phyloP scores from a whole-genome alignment of 352 stramenopile genomes.

The Blastocystis sp. region DNA sequence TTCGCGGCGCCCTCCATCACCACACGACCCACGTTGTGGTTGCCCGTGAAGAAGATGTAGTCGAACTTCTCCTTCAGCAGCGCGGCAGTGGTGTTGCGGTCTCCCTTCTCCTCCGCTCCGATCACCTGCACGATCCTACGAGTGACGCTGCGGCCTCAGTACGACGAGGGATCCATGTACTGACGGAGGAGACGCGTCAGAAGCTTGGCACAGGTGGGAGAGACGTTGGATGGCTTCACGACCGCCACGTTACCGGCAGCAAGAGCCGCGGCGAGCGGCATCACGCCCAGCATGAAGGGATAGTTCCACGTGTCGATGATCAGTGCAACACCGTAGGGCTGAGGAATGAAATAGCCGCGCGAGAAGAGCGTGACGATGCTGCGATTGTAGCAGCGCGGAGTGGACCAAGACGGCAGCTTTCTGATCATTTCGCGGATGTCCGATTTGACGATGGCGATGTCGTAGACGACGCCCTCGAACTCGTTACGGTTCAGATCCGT shows the following conservation, averaged over 20 bases:
- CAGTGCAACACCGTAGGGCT: slow-evolving; percentile 85
- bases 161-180: slow-evolving; percentile 78
- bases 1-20: slow-evolving; percentile 87
- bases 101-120: slow-evolving; percentile 10
- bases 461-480: slow-evolving; percentile 79
- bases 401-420: slow-evolving; percentile 69
- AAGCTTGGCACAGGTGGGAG: slow-evolving; percentile 79
- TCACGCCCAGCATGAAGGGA: slow-evolving; percentile 82
- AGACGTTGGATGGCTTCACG: slow-evolving; percentile 89
- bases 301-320: slow-evolving; percentile 91
- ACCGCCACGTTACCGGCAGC: slow-evolving; percentile 89
- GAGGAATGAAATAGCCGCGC: slow-evolving; percentile 79
- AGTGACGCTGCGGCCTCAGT: background rate
- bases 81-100: slow-evolving; percentile 33
- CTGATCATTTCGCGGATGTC: slow-evolving; percentile 83
- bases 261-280: slow-evolving; percentile 82
- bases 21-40: slow-evolving; percentile 82
- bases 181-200: slow-evolving; percentile 78
- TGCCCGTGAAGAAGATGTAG: slow-evolving; percentile 83
- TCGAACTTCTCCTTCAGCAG: slow-evolving; percentile 74
- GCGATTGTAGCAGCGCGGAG: slow-evolving; percentile 80
- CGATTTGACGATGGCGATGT: slow-evolving; percentile 78
- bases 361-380: slow-evolving; percentile 76
- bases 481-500: slow-evolving; percentile 78
- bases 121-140: slow-evolving; percentile 62